phyloP scores from a whole-genome alignment of 495 filamentous ascomycete species.

The Penicillium silybi region DNA sequence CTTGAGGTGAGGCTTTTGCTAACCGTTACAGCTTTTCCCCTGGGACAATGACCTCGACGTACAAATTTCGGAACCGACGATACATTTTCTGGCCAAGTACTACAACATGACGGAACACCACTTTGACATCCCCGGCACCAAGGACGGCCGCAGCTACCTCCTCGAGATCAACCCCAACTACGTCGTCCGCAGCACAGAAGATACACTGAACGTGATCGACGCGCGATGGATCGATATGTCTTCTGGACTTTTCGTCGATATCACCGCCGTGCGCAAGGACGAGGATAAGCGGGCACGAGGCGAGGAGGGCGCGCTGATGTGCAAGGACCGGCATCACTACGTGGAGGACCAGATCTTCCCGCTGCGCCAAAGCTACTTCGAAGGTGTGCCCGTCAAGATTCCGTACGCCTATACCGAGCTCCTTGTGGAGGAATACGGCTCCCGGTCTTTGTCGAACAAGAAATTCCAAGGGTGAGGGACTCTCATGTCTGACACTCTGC shows the following conservation, averaged over 20 bases:
- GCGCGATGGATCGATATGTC: constrained; percentile 59
- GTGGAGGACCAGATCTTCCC: constrained; percentile 70
- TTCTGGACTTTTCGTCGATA: constrained; percentile 61
- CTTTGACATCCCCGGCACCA: constrained; percentile 41
- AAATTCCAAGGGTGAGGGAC: constrained; percentile 58
- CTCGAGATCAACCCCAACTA: constrained; percentile 61
- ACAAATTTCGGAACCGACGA: constrained; percentile 52
- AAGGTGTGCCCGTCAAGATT: constrained; percentile 69
- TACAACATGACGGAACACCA: constrained; percentile 62
- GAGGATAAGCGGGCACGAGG: constrained; percentile 29
- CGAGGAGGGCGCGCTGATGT: constrained; percentile 43
- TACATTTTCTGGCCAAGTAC: constrained; percentile 54
- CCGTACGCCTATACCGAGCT: constrained; percentile 72
- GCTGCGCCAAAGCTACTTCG: constrained; percentile 70
- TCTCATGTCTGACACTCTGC: not conserved
- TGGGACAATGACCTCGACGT: constrained; percentile 63
- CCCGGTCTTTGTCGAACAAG: constrained; percentile 58
- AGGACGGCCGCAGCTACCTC: constrained; percentile 46
- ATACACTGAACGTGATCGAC: constrained; percentile 56
- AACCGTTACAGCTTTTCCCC: constrained; percentile 46
- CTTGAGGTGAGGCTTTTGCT: not conserved
- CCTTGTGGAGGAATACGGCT: constrained; percentile 71
- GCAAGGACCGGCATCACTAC: constrained; percentile 57
- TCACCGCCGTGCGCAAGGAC: constrained; percentile 53
- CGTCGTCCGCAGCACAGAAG: constrained; percentile 39